These are phyloP conservation scores for Nannizzia gypsea DNA, from an alignment of 2,329 filamentous ascomycete genomes.

Conservation along the genomic window DNA sequence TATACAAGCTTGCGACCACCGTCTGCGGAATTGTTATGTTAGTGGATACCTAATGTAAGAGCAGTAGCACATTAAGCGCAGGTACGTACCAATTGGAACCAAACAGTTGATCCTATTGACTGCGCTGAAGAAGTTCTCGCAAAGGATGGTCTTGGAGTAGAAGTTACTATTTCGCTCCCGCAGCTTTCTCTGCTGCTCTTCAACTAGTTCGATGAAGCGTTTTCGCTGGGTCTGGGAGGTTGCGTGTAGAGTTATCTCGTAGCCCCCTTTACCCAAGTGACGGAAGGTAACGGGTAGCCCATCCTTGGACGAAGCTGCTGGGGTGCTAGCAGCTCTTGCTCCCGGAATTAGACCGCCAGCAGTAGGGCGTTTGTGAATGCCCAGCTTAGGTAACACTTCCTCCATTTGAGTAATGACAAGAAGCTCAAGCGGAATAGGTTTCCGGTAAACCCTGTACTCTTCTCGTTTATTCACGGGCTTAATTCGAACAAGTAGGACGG, in stretches of 20 bases:
- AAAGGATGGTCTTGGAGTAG: conserved; percentile 56
- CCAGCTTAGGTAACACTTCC: conserved; percentile 71
- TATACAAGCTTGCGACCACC: conserved; percentile 89
- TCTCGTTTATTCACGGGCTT: conserved; percentile 89
- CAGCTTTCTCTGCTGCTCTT: conserved; percentile 75
- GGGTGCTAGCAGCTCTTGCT: conserved; percentile 41
- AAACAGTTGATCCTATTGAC: conserved; percentile 88
- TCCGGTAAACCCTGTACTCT: conserved; percentile 87
- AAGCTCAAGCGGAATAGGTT: conserved; percentile 87
- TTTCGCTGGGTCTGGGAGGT: conserved; percentile 74
- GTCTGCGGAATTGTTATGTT: conserved; percentile 44
- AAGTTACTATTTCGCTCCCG: conserved; percentile 60
- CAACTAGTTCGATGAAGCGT: conserved; percentile 96
- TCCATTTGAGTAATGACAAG: conserved; percentile 96
- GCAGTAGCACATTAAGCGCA: not conserved
- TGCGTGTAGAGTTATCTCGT: conserved; percentile 81
- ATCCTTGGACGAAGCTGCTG: conserved; percentile 49
- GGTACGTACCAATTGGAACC: conserved; percentile 66
- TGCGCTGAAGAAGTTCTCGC: conserved; percentile 82
- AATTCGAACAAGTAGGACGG: conserved; percentile 77
- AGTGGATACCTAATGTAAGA: conserved; percentile 9
- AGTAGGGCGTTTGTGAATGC: conserved; percentile 73
- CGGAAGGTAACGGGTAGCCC: conserved; percentile 93
- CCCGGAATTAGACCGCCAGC: conserved; percentile 61
- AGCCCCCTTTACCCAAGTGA: conserved; percentile 89